phyloP scores from a whole-genome alignment of 2,329 filamentous ascomycete species.

The Emericellopsis cladophorae region DNA sequence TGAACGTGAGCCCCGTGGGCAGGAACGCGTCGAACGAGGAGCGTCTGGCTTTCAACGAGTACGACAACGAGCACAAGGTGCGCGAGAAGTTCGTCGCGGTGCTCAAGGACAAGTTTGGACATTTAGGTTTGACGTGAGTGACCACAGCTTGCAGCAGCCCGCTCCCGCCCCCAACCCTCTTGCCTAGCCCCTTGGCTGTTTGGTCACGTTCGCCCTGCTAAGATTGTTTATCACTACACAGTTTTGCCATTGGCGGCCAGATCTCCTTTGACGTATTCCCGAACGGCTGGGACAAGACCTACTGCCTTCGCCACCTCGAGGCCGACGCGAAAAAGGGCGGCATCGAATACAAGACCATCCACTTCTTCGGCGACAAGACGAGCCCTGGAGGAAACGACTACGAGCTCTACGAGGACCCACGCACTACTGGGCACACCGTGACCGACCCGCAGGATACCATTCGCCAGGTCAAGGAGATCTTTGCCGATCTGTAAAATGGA shows the following conservation, averaged over 20 bases:
- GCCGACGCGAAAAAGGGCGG: constrained; percentile 61
- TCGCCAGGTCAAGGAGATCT: constrained; percentile 66
- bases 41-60: constrained; percentile 70
- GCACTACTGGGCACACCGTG: constrained; percentile 79
- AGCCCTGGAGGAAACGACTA: constrained; percentile 85
- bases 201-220: not conserved
- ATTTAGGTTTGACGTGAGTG: constrained; percentile 72
- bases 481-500: constrained; percentile 26
- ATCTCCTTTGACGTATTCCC: constrained; percentile 99
- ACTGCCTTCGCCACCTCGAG: constrained; percentile 82
- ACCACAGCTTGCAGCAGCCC: not conserved
- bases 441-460: constrained; percentile 72
- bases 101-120: constrained; percentile 69
- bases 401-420: constrained; percentile 75
- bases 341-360: constrained; percentile 72
- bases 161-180: too few relatives aligned
- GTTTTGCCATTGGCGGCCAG: constrained; percentile 89
- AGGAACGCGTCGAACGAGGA: constrained; percentile 75
- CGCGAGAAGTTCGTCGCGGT: constrained; percentile 63
- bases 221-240: constrained; percentile 19
- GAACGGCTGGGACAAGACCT: constrained; percentile 95
- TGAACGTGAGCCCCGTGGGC: constrained; percentile 74
- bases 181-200: not conserved
- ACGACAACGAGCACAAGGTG: constrained; percentile 66
- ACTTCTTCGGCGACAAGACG: constrained; percentile 98